Base-by-base conservation (phyloP, 352 stramenopile genomes). In the Phytopythium mirpurense region DNA sequence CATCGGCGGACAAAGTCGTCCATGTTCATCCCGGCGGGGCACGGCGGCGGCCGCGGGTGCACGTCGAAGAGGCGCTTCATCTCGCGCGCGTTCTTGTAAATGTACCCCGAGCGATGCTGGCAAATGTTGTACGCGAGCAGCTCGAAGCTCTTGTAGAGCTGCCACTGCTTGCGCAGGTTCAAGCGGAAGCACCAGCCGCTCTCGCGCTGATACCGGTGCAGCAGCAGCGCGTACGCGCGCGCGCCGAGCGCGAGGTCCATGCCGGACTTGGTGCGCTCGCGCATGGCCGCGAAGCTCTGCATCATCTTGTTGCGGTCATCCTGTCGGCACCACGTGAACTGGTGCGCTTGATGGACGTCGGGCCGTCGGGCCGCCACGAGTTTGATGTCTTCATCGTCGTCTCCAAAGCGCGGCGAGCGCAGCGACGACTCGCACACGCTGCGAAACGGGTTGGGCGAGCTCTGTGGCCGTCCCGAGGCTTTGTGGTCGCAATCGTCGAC, bases 121-220 rank as follows among this genome's bases (percentile, higher is more conserved):
- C 84, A 95, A 55, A 95, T 88, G 50, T 95, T 95, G 72, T 90
- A 93, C 48, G 84, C 84, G 10, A 95, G 63, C 48, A 95, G 78
- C 62, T 95, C 84, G 38, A 95, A 90, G 49, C 80, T 90, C 54
- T 92, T 95, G 79, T 81, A 95, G 7, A 93, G 62, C 23, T 88
- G 69, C 77, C 82, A 95, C 50, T 95, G 84, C 65, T 90, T 90
- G 40, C 72, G 65, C 18, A 90, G 29, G 40, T 93, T 90, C 66
- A 92, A 85, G 38, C 60, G 74, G 54, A 92, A 93, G 27, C 74
- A 62, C 75, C 79, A 91, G 9, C 84, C 80, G 19, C 46, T 40
- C 77, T 95, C 82, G 29, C 73, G 80, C 48, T 90, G 62, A 40
- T 93, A 93, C 11, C 82, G 65, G 40, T 93, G 79, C 18, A 90